These are phyloP conservation scores for Thelephora aurantiotincta DNA, from an alignment of 768 basidiomycete genomes.

Conservation along the genomic window DNA sequence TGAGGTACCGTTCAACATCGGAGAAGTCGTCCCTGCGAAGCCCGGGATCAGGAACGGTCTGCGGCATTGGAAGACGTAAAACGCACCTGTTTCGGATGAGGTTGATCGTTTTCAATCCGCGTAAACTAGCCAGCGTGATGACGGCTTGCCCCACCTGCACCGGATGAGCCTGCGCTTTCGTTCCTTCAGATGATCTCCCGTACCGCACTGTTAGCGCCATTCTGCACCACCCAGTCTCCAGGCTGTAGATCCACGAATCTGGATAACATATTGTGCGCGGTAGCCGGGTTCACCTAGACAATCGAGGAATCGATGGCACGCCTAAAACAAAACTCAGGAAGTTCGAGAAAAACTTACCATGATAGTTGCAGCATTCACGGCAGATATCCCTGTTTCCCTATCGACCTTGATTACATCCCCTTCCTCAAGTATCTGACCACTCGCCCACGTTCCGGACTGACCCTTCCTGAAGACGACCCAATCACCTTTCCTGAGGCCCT, in stretches of 20 bases:
- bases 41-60: too few species aligned
- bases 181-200: conserved; percentile 1
- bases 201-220: conserved; percentile 70
- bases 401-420: conserved; percentile 51
- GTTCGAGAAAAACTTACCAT: conserved; percentile 29
- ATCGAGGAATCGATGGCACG: not conserved
- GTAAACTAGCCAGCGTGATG: conserved; percentile 68
- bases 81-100: conserved; percentile 59
- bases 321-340: not conserved
- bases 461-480: conserved; percentile 61
- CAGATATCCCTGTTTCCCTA: conserved; percentile 27
- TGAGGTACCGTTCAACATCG: conserved; percentile 34
- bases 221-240: conserved; percentile 77
- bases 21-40: conserved; percentile 35
- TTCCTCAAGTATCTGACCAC: conserved; percentile 35
- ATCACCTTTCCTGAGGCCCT: conserved; percentile 37
- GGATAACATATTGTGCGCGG: conserved; percentile 72
- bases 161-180: not conserved
- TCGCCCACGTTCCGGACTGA: conserved; percentile 69
- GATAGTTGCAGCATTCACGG: conserved; percentile 62
- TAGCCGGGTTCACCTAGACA: conserved; percentile 66
- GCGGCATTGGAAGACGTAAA: not conserved
- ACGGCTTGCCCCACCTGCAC: conserved; percentile 68
- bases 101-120: conserved; percentile 67
- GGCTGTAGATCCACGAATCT: conserved; percentile 48